Base-by-base conservation (phyloP, 768 basidiomycete species). In the Tulasnella sp. region DNA sequence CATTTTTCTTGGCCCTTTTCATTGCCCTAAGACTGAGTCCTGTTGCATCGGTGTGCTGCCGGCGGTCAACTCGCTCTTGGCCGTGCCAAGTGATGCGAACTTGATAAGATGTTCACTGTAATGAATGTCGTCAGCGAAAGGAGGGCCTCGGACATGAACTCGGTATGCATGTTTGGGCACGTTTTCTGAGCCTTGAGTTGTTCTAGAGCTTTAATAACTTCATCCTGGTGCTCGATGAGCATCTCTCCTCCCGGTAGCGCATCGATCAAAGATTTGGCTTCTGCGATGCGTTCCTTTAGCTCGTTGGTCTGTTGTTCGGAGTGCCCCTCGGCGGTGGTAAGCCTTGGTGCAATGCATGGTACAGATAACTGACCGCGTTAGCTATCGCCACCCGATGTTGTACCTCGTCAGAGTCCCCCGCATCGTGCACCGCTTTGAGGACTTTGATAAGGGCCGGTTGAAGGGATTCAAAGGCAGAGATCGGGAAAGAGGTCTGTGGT, bases 191-290 rank as follows among this genome's bases (percentile, higher is more conserved):
- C 88, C 78, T 88, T 87, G 77, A 94, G 80, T 26, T 84, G 85
- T 81, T 91, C 89, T 15, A 94, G 85, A 90, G 93, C 91, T 44
- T 84, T 83, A 70, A 93, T 90, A 6, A 93, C 87, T 70, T 91
- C 88, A 79, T 91, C 89, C 81, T 94, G 93, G 73, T 93, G 91
- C 55, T 88, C 86, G 55, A 90, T 86, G 70, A 86, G 84, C 76
- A 93, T 85, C 82, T 94, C 93, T 10, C 93, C 93, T 2, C 93
- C 93, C 0, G 92, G 91, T 7, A 94, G 85, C 70, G 85, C 84
- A 11, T 81, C 81, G 0, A 91, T 90, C 67, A 89, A 83, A 11
- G 91, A 88, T 81, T 88, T 91, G 0, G 92, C 92, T 69, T 88
- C 87, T 32, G 82, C 83, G 61, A 93, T 81, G 13, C 87, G 82